phyloP scores from a whole-genome alignment of 768 basidiomycete genomes.

The Termitomyces sp. region DNA sequence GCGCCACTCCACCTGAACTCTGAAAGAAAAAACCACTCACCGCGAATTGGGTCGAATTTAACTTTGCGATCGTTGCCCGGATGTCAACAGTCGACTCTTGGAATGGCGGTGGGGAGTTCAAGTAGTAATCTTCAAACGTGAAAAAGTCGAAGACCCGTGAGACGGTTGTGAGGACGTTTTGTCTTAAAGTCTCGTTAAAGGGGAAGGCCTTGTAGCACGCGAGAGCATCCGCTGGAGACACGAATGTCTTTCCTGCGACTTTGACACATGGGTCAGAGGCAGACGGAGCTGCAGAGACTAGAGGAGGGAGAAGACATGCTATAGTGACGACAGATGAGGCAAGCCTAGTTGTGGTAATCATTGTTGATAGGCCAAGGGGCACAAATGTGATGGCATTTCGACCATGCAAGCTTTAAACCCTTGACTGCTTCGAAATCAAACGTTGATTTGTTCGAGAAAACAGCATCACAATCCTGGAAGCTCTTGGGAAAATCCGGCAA shows the following conservation, averaged over 20 bases:
- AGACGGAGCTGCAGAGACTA: constrained; percentile 17
- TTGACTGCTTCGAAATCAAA: neutral
- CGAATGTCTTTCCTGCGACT: constrained; percentile 37
- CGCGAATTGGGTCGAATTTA: constrained; percentile 41
- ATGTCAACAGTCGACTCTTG: constrained; percentile 53
- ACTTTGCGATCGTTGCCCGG: constrained; percentile 37
- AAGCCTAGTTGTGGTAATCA: neutral
- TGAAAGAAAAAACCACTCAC: constrained; percentile 25
- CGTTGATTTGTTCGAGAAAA: neutral
- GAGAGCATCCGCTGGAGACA: constrained; percentile 45
- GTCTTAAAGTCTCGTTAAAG: constrained; percentile 50
- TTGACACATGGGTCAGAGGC: constrained; percentile 31
- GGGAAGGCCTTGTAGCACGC: constrained; percentile 55
- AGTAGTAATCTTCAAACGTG: constrained; percentile 48
- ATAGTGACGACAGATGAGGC: neutral
- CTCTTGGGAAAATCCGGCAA: neutral
- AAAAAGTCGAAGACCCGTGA: constrained; percentile 46
- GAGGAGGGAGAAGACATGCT: constrained; percentile 6
- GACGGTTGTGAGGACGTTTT: constrained; percentile 44
- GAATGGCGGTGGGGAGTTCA: constrained; percentile 46
- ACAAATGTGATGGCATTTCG: neutral
- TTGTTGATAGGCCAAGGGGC: neutral
- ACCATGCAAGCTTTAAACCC: neutral
- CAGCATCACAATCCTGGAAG: neutral
- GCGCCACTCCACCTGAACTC: neutral